Evolutionary conservation across 2,329 filamentous ascomycete species (phyloP).

Genomic region (Cyphellophora attinorum): DNA sequence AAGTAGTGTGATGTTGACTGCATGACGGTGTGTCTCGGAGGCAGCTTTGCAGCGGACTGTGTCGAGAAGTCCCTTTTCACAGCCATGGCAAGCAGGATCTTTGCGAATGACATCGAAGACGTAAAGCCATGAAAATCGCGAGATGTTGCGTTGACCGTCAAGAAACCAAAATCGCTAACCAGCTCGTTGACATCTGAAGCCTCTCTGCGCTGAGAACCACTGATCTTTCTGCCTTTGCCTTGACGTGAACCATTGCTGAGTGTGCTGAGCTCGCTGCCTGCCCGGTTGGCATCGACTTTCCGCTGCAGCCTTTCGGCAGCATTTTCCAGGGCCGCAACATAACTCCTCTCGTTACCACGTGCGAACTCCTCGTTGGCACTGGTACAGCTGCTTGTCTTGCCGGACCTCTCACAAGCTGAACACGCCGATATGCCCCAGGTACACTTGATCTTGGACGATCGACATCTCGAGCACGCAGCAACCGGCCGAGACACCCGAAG

Average conservation of each 20-base stretch:
- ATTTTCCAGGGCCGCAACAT: conserved; percentile 89
- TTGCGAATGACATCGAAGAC: conserved; percentile 84
- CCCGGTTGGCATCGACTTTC: conserved; percentile 41
- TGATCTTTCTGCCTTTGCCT: conserved; percentile 10
- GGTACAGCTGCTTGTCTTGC: conserved; percentile 77
- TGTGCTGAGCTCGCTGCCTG: background rate
- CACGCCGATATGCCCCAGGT: conserved; percentile 94
- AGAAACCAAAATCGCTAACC: conserved; percentile 84
- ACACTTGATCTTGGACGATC: conserved; percentile 92
- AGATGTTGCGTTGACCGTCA: conserved; percentile 92
- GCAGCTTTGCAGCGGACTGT: conserved; percentile 51
- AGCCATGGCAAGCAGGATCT: conserved; percentile 75
- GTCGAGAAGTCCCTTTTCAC: conserved; percentile 63
- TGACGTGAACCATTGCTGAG: conserved; percentile 37
- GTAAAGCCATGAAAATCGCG: conserved; percentile 86
- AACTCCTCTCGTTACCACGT: conserved; percentile 88
- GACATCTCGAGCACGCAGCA: conserved; percentile 71
- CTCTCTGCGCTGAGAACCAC: conserved; percentile 49
- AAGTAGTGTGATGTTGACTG: conserved; percentile 75
- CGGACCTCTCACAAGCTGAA: conserved; percentile 87
- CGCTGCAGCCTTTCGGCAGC: conserved; percentile 81
- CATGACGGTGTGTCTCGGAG: conserved; percentile 58
- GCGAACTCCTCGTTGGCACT: conserved; percentile 95
- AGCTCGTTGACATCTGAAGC: conserved; percentile 82
- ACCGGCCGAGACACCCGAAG: conserved; percentile 69